Evolutionary conservation across 2,329 filamentous ascomycete species (phyloP), one percentile per base, ranked within the genome.

Genomic region (Ilyonectria sp.): DNA sequence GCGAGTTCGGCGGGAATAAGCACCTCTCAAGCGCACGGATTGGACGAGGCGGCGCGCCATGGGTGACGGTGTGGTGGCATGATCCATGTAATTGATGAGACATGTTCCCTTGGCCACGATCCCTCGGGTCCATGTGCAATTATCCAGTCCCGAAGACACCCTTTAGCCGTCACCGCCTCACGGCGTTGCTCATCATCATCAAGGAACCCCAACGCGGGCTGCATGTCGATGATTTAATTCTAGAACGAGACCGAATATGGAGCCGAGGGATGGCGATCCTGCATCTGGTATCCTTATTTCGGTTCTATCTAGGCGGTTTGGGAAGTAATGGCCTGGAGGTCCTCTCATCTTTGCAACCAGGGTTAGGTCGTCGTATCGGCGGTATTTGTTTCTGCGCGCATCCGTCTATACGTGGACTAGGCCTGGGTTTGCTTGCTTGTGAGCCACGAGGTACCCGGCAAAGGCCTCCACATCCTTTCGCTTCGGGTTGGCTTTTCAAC

Each of bases 1-100:
- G 60, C 54, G 56, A 63, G 56, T 37, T 63, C 47, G 40, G 60
- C 64, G 73, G 71, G 73, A 75, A 74, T 75, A 75, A 74, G 56
- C 65, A 60, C 46, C 46, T 55, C 23, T 50, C 23, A 59, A 55
- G 47, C 58, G 58, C 52, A 65, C 54, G 70, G 60, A 74, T 74
- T 74, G 72, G 69, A 67, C 46, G 55, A 74, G 47, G 26, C 37
- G 44, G 46, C 54, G 58, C 15, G 21, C 56, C 37, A 46, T 29
- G 47, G 66, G 62, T 63, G 64, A 60, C 55, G 50, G 69, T 69
- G 68, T 67, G 73, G 64, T 64, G 58, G 63, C 43, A 57, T 63
- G n/a, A 63, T 69, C 64, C 59, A 59, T 65, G 71, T 31, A 47
- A 31, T 10, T 33, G 40, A 66, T 65, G 67, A 71, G 64, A 70